Conservation (phyloP, 768 basidiomycete species). For the Arthromyces matolae region DNA sequence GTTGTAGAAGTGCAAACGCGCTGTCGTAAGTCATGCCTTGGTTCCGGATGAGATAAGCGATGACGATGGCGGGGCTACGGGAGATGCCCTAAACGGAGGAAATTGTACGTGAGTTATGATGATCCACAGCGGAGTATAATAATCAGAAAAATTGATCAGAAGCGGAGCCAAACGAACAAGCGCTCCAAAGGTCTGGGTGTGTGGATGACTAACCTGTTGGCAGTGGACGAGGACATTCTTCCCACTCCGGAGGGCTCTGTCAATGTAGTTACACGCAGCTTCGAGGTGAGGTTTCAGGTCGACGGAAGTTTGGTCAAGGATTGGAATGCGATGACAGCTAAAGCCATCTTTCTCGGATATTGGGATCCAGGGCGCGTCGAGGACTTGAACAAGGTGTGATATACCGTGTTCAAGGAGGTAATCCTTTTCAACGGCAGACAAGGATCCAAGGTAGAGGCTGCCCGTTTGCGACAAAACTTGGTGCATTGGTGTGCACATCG, state of each 20-base stretch:
- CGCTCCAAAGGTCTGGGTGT: too few species aligned
- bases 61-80: conserved; percentile 71
- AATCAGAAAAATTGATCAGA: conserved; percentile 3
- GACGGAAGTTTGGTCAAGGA: conserved; percentile 56
- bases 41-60: conserved; percentile 77
- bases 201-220: conserved; percentile 57
- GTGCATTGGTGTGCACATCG: conserved; percentile 87
- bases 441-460: conserved; percentile 64
- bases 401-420: conserved; percentile 47
- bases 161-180: conserved; percentile 2
- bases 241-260: conserved; percentile 54
- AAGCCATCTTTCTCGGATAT: conserved; percentile 40
- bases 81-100: conserved; percentile 57
- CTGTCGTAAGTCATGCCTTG: conserved; percentile 70
- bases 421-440: conserved; percentile 53
- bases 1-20: conserved; percentile 56
- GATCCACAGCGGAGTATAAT: conserved; percentile 9
- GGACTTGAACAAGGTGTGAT: conserved; percentile 57
- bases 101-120: neutral
- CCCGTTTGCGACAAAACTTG: conserved; percentile 52
- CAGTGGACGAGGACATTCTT: conserved; percentile 75
- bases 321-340: conserved; percentile 61
- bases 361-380: conserved; percentile 63
- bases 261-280: conserved; percentile 63
- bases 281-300: conserved; percentile 71